phyloP scores from a whole-genome alignment of 331 rosid genomes.

The Quercus tomentella region DNA sequence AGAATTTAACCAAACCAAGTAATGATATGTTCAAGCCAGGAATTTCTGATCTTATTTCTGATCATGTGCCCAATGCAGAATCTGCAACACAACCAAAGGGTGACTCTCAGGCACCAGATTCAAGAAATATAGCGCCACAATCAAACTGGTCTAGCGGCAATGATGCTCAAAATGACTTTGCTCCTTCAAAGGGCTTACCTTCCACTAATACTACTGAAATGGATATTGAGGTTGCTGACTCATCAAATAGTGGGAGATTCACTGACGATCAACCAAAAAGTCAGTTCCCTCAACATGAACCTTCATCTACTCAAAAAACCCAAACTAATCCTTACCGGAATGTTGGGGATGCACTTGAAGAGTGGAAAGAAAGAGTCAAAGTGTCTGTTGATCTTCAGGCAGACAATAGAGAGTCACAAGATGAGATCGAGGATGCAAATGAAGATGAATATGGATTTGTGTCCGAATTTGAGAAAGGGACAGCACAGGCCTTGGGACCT shows the following conservation, averaged over 20 bases:
- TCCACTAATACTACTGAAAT: slow-evolving; percentile 43
- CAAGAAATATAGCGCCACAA: slow-evolving; percentile 38
- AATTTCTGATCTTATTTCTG: slow-evolving; percentile 30
- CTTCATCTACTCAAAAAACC: slow-evolving; percentile 41
- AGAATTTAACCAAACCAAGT: slow-evolving; percentile 28
- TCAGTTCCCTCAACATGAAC: slow-evolving; percentile 32
- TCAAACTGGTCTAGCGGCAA: slow-evolving; percentile 42
- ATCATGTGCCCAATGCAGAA: slow-evolving; percentile 38
- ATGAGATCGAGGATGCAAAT: slow-evolving; percentile 54
- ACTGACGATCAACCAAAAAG: slow-evolving; percentile 39
- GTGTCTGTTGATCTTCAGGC: slow-evolving; percentile 58
- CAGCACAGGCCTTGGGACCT: slow-evolving; percentile 84
- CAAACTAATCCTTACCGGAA: slow-evolving; percentile 75
- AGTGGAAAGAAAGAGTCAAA: slow-evolving; percentile 67
- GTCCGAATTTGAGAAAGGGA: slow-evolving; percentile 68
- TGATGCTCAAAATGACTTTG: slow-evolving; percentile 37
- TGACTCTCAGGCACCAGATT: slow-evolving; percentile 39
- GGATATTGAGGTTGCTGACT: slow-evolving; percentile 52
- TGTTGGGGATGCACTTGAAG: slow-evolving; percentile 64
- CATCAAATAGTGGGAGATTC: slow-evolving; percentile 50
- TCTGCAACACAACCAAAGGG: slow-evolving; percentile 43
- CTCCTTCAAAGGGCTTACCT: slow-evolving; percentile 57
- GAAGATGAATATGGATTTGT: slow-evolving; percentile 88
- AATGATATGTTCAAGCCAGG: slow-evolving; percentile 38
- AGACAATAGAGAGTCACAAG: slow-evolving; percentile 34